Evolutionary conservation across 2,329 filamentous ascomycete species (phyloP), one percentile per base, ranked within the genome.

Genomic region (Cryphonectria radicalis): DNA sequence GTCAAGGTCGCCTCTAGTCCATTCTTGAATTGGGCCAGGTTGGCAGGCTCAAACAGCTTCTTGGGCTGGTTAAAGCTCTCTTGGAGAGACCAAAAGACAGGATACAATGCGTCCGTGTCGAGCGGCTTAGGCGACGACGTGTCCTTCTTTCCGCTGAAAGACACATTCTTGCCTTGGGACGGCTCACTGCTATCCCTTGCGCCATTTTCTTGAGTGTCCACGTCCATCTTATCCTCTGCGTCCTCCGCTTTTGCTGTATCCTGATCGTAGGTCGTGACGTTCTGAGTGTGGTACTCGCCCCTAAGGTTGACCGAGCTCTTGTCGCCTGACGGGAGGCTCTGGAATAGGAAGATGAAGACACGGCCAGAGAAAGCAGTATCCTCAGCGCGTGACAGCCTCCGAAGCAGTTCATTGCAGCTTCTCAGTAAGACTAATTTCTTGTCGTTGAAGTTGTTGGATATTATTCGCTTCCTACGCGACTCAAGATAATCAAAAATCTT

Each of bases 311-410:
- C 96, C 0, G 96, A 98, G 79, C 96, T 98, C 79, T 95, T 96
- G 81, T 99, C 97, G 43, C 95, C 95, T 0, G 99, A 86, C 1
- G 96, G 96, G 77, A 99, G 98, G 80, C 94, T 97, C 80, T 99
- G 96, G 81, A 98, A 99, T 79, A 99, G 89, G 81, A 98, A 99
- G 74, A 99, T 98, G 81, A 98, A 98, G 37, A 99, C 96, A 55
- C 96, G 89, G 22, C 96, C 96, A 78, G 96, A 99, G 79, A 99
- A 99, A 0, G 97, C 94, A 0, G 96, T 97, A 80, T 99, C 96
- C 80, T 98, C 95, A 4, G 96, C 95, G 70, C 96, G 90, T n/a
- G 96, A 98, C 2, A 99, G 86, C 63, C 96, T 89, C 50, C 95
- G 91, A n/a, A 99, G 85, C 22, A 99, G 86, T 82, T 98, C 96